Base-by-base conservation (phyloP, 768 basidiomycete genomes). In the Mycena pura region DNA sequence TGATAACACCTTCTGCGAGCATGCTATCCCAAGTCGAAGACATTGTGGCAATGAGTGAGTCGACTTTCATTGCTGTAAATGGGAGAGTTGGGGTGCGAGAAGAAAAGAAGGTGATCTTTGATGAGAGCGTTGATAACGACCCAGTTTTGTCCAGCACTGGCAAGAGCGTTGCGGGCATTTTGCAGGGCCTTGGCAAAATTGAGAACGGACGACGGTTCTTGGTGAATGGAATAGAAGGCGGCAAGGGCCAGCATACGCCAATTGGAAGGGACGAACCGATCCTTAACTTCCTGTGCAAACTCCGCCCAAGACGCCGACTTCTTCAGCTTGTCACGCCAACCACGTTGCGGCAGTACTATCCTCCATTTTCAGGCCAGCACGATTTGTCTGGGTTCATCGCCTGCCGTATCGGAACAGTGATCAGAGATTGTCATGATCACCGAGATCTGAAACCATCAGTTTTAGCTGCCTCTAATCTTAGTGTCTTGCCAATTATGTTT, bases 41-140 rank as follows among this genome's bases (percentile, higher is more conserved):
- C 49, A 51, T 51, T 7, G 10, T 51, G 49, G 49, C 19, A 14
- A 51, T 51, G 7, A 51, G 49, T 10, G 21, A 15, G 22, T 51
- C 49, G 9, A 51, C n/a, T 34, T 51, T 51, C 49, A 51, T 51
- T 2, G 32, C 39, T 14, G 28, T 17, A 34, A 36, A 51, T 14
- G 36, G 19, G 14, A 51, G 49, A 51, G 22, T 38, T 39, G 19
- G 34, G 49, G 25, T 51, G 49, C 21, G 49, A 51, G 22, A 19
- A 25, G 49, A 51, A 51, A 11, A 43, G 41, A 43, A 51, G 49
- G 22, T 38, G 49, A 25, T 51, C 39, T 34, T 51, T 51, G 11
- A 51, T 11, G 36, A 51, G 25, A 21, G 36, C 22, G 36, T 51
- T 22, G 22, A 25, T 51, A 21, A 51, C 24, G 7, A 25, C 28